Conservation (phyloP, 1,139 yeast genomes). For the Scheffersomyces segobiensis region DNA sequence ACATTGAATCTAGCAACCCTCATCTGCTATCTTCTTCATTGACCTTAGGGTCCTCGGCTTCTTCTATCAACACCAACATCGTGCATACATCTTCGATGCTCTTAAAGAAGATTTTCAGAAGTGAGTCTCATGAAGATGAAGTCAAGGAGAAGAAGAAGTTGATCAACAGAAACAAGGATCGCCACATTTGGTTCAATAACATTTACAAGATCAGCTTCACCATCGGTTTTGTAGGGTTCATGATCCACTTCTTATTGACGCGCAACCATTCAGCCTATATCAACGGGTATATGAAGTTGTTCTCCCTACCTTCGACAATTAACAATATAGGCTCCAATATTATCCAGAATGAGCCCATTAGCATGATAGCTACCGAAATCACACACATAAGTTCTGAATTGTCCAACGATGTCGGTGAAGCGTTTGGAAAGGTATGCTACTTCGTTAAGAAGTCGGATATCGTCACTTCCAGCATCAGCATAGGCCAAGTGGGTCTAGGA, state of each 20-base stretch:
- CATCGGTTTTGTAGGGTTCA: slow-evolving; percentile 42
- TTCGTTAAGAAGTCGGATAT: slow-evolving; percentile 17
- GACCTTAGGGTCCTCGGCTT: slow-evolving; percentile 31
- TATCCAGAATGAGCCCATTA: slow-evolving; percentile 8
- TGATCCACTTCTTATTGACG: slow-evolving; percentile 37
- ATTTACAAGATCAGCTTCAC: slow-evolving; percentile 39
- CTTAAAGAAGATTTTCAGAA: slow-evolving; percentile 30
- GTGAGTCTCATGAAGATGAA: slow-evolving; percentile 10
- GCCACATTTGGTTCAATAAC: slow-evolving; percentile 12
- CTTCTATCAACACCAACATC: slow-evolving; percentile 31
- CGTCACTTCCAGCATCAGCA: slow-evolving; percentile 17
- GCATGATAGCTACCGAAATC: slow-evolving; percentile 6
- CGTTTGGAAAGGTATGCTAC: slow-evolving; percentile 11
- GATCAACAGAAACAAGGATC: slow-evolving; percentile 7
- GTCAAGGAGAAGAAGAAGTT: slow-evolving; percentile 6
- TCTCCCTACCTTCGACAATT: slow-evolving; percentile 6
- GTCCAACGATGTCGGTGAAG: slow-evolving; percentile 12
- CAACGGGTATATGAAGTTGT: slow-evolving; percentile 8
- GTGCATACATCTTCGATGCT: slow-evolving; percentile 32
- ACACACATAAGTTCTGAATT: slow-evolving; percentile 9
- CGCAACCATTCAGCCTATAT: slow-evolving; percentile 18
- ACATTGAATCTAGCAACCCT: slow-evolving; percentile 12
- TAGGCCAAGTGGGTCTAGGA: slow-evolving; percentile 36
- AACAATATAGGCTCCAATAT: slow-evolving; percentile 5
- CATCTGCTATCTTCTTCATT: slow-evolving; percentile 42